Evolutionary conservation across 768 basidiomycete species (phyloP).

Genomic region (Suillus clintonianus): DNA sequence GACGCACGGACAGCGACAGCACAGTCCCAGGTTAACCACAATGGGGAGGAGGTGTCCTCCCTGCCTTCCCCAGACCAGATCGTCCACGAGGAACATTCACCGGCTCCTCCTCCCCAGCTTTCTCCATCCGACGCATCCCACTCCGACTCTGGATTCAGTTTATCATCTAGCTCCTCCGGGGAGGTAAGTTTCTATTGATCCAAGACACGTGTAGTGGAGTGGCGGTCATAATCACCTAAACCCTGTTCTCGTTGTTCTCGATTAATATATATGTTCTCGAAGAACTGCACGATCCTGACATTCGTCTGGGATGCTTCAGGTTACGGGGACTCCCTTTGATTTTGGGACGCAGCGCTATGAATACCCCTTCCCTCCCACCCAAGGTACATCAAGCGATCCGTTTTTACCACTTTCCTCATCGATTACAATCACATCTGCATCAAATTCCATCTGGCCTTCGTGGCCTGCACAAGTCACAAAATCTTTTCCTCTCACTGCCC

Average conservation of each 20-base stretch:
- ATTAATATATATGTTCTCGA: slow-evolving; percentile 3
- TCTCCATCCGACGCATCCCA: slow-evolving; percentile 19
- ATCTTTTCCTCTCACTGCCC: slow-evolving; percentile 30
- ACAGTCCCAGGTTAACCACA: background rate
- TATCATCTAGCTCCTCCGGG: slow-evolving; percentile 32
- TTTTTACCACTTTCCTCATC: slow-evolving; percentile 25
- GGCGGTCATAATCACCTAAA: slow-evolving; percentile 6
- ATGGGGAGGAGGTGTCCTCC: slow-evolving; percentile 2
- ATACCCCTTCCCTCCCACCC: slow-evolving; percentile 32
- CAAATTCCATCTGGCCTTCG: slow-evolving; percentile 23
- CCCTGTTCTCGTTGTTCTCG: slow-evolving; percentile 4
- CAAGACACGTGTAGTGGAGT: slow-evolving; percentile 7
- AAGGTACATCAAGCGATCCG: slow-evolving; percentile 29
- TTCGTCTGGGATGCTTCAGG: slow-evolving; percentile 17
- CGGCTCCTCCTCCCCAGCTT: slow-evolving; percentile 2
- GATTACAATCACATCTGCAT: slow-evolving; percentile 16
- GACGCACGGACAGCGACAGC: background rate
- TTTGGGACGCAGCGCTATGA: slow-evolving; percentile 34
- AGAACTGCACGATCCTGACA: slow-evolving; percentile 6
- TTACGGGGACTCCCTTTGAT: slow-evolving; percentile 36
- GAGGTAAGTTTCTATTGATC: slow-evolving; percentile 26
- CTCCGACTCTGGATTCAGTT: slow-evolving; percentile 31
- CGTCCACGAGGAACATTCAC: slow-evolving; percentile 2
- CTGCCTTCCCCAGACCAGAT: background rate
- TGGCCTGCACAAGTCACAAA: slow-evolving; percentile 32